These are phyloP conservation scores for Phytopythium delawarense DNA, from an alignment of 352 stramenopile species.

Conservation along the genomic window DNA sequence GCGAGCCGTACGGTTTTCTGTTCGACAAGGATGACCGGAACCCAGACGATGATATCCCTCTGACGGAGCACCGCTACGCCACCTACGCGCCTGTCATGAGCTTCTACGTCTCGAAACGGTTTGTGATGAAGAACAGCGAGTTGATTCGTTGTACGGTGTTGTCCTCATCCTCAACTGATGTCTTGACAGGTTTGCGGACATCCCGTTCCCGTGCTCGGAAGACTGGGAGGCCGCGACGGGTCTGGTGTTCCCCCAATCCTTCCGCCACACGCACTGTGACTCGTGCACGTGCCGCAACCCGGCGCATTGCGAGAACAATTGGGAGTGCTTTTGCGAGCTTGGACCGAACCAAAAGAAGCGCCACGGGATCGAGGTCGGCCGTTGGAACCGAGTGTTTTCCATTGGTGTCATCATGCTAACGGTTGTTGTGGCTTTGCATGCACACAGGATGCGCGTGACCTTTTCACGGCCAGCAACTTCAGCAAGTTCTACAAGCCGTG, in stretches of 20 bases:
- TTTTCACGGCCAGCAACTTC: conserved; percentile 98
- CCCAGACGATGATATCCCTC: conserved; percentile 90
- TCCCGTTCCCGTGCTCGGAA: conserved; percentile 96
- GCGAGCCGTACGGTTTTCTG: conserved; percentile 98
- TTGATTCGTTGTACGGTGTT: too few relatives aligned
- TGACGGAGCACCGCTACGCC: conserved; percentile 86
- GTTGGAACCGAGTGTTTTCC: neutral
- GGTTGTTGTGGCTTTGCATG: neutral
- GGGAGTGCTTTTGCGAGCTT: conserved; percentile 73
- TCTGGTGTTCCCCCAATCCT: conserved; percentile 89
- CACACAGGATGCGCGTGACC: conserved; percentile 56
- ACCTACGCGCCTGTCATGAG: conserved; percentile 97
- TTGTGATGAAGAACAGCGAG: conserved; percentile 1
- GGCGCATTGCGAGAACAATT: conserved; percentile 71
- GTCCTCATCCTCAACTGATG: neutral
- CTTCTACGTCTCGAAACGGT: conserved; percentile 94
- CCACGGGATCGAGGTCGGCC: conserved; percentile 53
- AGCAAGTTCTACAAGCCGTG: conserved; percentile 95
- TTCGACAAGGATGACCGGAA: conserved; percentile 97
- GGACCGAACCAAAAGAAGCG: conserved; percentile 55
- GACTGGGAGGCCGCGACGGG: conserved; percentile 93
- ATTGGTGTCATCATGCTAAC: neutral
- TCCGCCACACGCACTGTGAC: conserved; percentile 84
- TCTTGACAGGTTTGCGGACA: conserved; percentile 90
- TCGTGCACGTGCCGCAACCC: conserved; percentile 60